Base-by-base conservation (phyloP, 2,329 filamentous ascomycete genomes). In the Macrophomina tecta region DNA sequence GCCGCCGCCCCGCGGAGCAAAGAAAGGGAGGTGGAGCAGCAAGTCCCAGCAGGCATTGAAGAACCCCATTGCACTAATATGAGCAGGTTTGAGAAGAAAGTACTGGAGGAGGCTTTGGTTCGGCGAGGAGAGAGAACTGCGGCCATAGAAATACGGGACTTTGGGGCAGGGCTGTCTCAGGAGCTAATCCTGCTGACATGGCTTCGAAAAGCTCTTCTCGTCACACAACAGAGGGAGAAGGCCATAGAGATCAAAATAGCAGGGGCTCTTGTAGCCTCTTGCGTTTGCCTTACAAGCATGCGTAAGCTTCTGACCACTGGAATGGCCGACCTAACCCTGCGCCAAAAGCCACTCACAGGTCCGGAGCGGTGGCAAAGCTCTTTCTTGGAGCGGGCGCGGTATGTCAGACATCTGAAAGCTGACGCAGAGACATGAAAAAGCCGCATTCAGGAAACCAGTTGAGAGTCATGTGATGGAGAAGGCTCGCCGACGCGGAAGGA, bases 11-110 rank as follows among this genome's bases (percentile, higher is more conserved):
- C 60, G 16, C 8, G 64, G 52, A 45, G 52, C 8, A 18, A 66
- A 66, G 53, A 60, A 66, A 9, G 64, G 64, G 6, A 66, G 64
- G 32, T 60, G 40, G 16, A 66, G 45, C 14, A 66, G 42, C n/a
- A 60, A 11, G 11, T 66, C 64, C 53, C 52, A 60, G n/a, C 64
- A 66, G 4, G 42, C 40, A 11, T 51, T 66, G 45, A 66, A 66
- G 53, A 66, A 66, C 3, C 64, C 64, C 64, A 66, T 66, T 34
- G 52, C 23, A 38, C 34, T 40, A 23, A 12, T 18, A 30, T 32
- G 52, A 66, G 52, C 42, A 60, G 42, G 28, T 42, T 60, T 66
- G 52, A 60, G 53, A 46, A 28, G 28, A 48, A 60, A 34, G 40
- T 5, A 46, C 34, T 45, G 55, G 40, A 60, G 28, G 56, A 34